Evolutionary conservation across 2,329 filamentous ascomycete species (phyloP).

Genomic region (Alternaria burnsii): DNA sequence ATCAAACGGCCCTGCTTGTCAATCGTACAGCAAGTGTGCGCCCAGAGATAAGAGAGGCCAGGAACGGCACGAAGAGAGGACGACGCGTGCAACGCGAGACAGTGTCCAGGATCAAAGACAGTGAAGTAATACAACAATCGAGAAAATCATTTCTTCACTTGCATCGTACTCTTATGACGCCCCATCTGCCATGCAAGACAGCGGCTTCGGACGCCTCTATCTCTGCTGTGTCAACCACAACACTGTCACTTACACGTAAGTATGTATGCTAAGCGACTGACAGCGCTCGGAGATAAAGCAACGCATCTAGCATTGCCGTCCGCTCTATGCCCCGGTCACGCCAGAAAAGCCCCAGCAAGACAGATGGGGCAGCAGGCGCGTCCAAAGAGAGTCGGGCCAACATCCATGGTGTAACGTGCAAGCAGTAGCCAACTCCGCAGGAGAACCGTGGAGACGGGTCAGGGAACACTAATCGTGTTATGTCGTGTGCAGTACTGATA

Average conservation of each 20-base stretch:
- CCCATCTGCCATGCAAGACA: neutral
- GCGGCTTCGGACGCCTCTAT: constrained; percentile 19
- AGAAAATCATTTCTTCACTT: neutral
- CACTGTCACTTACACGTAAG: constrained; percentile 20
- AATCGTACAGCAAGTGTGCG: constrained; percentile 1
- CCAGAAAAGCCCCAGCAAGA: neutral
- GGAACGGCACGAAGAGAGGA: neutral
- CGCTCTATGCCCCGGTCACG: neutral
- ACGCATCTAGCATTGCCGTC: neutral
- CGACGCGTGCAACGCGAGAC: neutral
- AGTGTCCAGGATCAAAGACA: neutral
- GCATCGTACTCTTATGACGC: neutral
- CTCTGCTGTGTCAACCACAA: constrained; percentile 9
- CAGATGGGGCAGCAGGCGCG: neutral
- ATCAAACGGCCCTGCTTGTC: neutral
- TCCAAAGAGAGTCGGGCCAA: neutral
- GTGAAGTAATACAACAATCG: neutral
- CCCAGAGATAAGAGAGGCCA: constrained; percentile 5
- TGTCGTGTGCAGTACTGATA: constrained; percentile 20
- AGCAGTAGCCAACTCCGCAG: constrained; percentile 11
- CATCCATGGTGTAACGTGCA: neutral
- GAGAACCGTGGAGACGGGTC: constrained; percentile 14
- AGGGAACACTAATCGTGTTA: constrained; percentile 13
- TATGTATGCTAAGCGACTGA: constrained; percentile 25
- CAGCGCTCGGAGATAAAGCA: constrained; percentile 17